Base-by-base conservation (phyloP, 371 early-diverging fungal species). In the Mortierella polycephala region DNA sequence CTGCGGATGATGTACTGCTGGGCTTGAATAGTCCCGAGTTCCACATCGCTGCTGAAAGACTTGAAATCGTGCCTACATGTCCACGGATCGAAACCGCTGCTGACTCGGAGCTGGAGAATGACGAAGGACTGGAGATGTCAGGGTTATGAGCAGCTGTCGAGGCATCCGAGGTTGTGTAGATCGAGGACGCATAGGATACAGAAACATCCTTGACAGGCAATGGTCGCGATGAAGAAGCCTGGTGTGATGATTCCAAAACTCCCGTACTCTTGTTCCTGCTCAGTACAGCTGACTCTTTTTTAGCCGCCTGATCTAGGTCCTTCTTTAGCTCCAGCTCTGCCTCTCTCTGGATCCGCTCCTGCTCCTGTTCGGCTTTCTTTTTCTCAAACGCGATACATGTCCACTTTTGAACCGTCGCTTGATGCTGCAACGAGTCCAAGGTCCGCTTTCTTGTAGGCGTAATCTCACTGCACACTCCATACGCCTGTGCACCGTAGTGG, bases 381-480 rank as follows among this genome's bases (percentile, higher is more conserved):
- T 56, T 42, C 45, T 75, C 65, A 11, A 71, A 54, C 14, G 40
- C 64, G 13, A 45, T 45, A 39, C 77, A 76, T 8, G 58, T 58
- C 21, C 62, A 18, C 45, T 56, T 60, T 21, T 64, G 64, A 47
- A 64, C 71, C 23, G 39, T 39, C 5, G 77, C 77, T n/a, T 76
- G 67, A 1, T 60, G 71, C 49, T 76, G 77, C 41, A 76, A 16
- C 20, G 59, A 42, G 41, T 60, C 57, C 21, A 76, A 14, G 13
- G 10, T 53, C 51, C 71, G 44, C 64, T 67, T 76, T 1, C 68
- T 68, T 6, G 68, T 64, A 5, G 72, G 40, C 1, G 60, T 44
- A n/a, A 76, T 60, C 23, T 76, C 77, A 56, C 77, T 71, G 51
- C 77, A 76, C 23, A 76, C 71, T 40, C 71, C 77, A 21, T 68